Evolutionary conservation across 208 protist species (phyloP), one percentile per base, ranked within the genome.

Genomic region (Balamuthia mandrillaris): DNA sequence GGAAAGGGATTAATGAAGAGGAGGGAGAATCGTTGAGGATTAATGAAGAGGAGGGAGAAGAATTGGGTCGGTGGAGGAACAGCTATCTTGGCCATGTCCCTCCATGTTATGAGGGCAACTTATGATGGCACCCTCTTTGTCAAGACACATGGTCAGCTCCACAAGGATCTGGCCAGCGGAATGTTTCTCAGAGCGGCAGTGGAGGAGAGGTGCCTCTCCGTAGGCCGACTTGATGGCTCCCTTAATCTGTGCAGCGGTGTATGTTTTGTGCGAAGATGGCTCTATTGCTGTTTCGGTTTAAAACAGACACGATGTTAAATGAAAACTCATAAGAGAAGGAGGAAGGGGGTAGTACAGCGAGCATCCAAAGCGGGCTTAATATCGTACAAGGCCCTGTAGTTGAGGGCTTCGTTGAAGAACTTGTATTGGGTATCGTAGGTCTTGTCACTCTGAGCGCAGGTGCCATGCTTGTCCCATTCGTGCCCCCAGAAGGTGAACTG

Each of bases 401-500:
- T 49, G 12, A 84, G 77, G 27, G 77, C 70, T 14, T 39, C 54
- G 47, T 84, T 84, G 33, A 84, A 84, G 16, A 21, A 42, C 14
- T 12, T 68, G 54, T 56, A 39, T 18, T 83, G 9, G 16, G 16
- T 29, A 84, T 51, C 3, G 9, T 16, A n/a, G 77, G 56, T n/a
- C n/a, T n/a, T n/a, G 51, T 52, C 56, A 12, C 39, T 54, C 10
- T 27, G 3, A 70, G 77, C 77, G 33, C 77, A 84, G 27, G 77
- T 84, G 54, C 77, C 77, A 37, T 84, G 77, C 77, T 84, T 84
- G 1, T 65, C 41, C 29, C 37, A 84, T 37, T 84, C 77, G 44
- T 84, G 77, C 42, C 49, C 77, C 77, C 77, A 84, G 60, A 84
- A 84, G 77, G 54, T 75, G 66, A 29, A 56, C n/a, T n/a, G n/a